These are phyloP conservation scores for Cladophialophora carrionii DNA, from an alignment of 2,329 filamentous ascomycete genomes.

Conservation along the genomic window DNA sequence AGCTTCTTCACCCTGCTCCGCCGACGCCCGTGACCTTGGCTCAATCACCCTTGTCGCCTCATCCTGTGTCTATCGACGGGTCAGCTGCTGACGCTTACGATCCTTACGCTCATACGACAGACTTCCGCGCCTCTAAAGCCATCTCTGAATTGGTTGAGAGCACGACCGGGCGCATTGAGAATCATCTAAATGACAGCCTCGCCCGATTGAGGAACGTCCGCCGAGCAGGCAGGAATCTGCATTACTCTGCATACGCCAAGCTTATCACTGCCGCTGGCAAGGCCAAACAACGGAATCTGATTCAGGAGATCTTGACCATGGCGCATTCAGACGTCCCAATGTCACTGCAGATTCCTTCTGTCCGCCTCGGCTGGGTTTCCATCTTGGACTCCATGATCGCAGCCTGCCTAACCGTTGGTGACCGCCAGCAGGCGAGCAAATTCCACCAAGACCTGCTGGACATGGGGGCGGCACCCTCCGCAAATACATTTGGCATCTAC, in stretches of 20 bases:
- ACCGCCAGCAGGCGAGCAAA: conserved; percentile 77
- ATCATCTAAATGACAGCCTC: conserved; percentile 78
- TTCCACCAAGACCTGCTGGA: conserved; percentile 90
- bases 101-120: conserved; percentile 85
- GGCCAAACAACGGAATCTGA: conserved; percentile 77
- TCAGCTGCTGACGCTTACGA: conserved; percentile 82
- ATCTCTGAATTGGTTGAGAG: conserved; percentile 91
- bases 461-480: conserved; percentile 88
- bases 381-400: conserved; percentile 97
- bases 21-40: conserved; percentile 44
- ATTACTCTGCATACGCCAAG: conserved; percentile 97
- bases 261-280: conserved; percentile 88
- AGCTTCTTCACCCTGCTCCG: conserved; percentile 48
- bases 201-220: conserved; percentile 90
- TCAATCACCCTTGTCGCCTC: conserved; percentile 50
- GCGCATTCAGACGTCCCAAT: conserved; percentile 87
- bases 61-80: conserved; percentile 58
- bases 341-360: conserved; percentile 78
- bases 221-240: conserved; percentile 83
- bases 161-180: conserved; percentile 70
- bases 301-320: conserved; percentile 85
- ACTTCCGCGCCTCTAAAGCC: conserved; percentile 88
- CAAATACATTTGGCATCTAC: conserved; percentile 97
- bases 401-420: conserved; percentile 80
- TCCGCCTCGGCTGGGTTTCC: conserved; percentile 93